Percentiles rank a stretch among this genome's conserved stretches.
These are phyloP conservation scores for Papiliotrema laurentii DNA, from an alignment of 1,284 basidiomycete species.

Conservation along the genomic window DNA sequence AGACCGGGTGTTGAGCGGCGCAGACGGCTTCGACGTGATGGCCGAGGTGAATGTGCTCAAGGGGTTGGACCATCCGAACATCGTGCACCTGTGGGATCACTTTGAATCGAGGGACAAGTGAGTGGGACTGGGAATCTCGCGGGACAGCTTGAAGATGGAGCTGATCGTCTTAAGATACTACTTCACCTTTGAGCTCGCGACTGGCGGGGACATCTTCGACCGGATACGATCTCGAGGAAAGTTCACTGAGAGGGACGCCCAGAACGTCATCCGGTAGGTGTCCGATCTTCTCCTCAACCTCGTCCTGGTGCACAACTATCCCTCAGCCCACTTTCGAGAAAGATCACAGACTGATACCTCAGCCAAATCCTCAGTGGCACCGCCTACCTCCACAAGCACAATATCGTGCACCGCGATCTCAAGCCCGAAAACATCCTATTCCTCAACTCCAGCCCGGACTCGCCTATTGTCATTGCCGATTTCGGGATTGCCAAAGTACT, in stretches of 20 bases:
- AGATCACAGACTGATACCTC: background rate
- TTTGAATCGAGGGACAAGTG: slow-evolving; percentile 81
- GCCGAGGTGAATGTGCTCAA: slow-evolving; percentile 85
- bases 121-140: background rate
- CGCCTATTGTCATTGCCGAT: slow-evolving; percentile 86
- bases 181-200: slow-evolving; percentile 83
- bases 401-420: slow-evolving; percentile 87
- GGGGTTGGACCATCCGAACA: slow-evolving; percentile 80
- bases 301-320: background rate
- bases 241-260: slow-evolving; percentile 84
- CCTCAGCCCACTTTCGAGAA: background rate
- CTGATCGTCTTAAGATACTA: slow-evolving; percentile 57
- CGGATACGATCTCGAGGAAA: slow-evolving; percentile 74
- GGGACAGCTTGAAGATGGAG: background rate
- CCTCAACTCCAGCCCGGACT: slow-evolving; percentile 65
- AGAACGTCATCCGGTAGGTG: slow-evolving; percentile 62
- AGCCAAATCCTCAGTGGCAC: slow-evolving; percentile 67
- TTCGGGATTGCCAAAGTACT: slow-evolving; percentile 95
- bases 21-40: slow-evolving; percentile 58
- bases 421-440: slow-evolving; percentile 97
- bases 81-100: slow-evolving; percentile 59
- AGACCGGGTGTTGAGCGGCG: slow-evolving; percentile 83
- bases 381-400: slow-evolving; percentile 74
- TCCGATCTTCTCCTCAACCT: background rate
- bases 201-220: slow-evolving; percentile 85